Evolutionary conservation across 2,329 filamentous ascomycete species (phyloP).

Genomic region (Cytospora leucostoma): DNA sequence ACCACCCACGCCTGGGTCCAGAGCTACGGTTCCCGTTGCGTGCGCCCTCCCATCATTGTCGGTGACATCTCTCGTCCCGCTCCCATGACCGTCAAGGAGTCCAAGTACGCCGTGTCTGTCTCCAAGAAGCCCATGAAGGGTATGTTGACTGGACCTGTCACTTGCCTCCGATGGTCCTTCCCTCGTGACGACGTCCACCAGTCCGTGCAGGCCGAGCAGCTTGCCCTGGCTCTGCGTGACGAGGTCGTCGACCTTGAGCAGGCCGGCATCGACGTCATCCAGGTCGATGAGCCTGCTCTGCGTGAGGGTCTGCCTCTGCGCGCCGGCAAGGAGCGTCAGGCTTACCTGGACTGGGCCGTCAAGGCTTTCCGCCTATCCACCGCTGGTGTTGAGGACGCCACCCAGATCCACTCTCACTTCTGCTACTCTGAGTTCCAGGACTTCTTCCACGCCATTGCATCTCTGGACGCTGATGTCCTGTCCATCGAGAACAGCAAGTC

Average conservation of each 20-base stretch:
- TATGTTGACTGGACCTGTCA: slow-evolving; percentile 99
- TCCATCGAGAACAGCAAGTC: slow-evolving; percentile 99
- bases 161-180: slow-evolving; percentile 99
- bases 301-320: slow-evolving; percentile 99
- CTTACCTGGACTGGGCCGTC: slow-evolving; percentile 96
- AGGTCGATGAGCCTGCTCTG: slow-evolving; percentile 98
- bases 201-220: slow-evolving; percentile 97
- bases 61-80: slow-evolving; percentile 96
- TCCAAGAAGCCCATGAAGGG: slow-evolving; percentile 99
- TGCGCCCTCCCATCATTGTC: slow-evolving; percentile 96
- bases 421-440: slow-evolving; percentile 99
- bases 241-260: slow-evolving; percentile 98
- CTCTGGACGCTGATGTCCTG: slow-evolving; percentile 95
- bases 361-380: slow-evolving; percentile 97
- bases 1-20: slow-evolving; percentile 98
- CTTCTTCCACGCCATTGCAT: slow-evolving; percentile 99
- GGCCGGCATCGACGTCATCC: slow-evolving; percentile 95
- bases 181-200: slow-evolving; percentile 99
- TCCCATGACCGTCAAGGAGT: slow-evolving; percentile 99
- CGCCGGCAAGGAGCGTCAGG: slow-evolving; percentile 88
- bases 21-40: slow-evolving; percentile 96
- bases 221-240: slow-evolving; percentile 95
- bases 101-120: slow-evolving; percentile 94
- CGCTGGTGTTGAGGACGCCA: slow-evolving; percentile 89
- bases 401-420: slow-evolving; percentile 99